A percentile compares a stretch with the other conserved stretches of the same genome.
Evolutionary conservation across 2,329 filamentous ascomycete species (phyloP).

Genomic region (Pseudogymnoascus destructans): DNA sequence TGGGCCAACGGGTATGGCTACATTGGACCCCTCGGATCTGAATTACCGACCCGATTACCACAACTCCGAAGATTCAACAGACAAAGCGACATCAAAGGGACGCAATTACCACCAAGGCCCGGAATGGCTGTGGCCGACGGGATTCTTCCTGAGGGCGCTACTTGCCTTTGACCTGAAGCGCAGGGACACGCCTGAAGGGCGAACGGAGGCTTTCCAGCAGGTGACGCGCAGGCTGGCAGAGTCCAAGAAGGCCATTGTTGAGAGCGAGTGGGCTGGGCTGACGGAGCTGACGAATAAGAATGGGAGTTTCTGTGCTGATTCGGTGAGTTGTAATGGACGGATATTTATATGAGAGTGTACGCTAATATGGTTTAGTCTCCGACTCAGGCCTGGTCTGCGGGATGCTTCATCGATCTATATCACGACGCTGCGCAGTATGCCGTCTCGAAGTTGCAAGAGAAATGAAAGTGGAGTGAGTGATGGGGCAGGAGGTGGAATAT

Average conservation of each 20-base stretch:
- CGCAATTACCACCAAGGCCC: slow-evolving; percentile 97
- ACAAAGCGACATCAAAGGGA: slow-evolving; percentile 87
- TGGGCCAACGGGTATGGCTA: slow-evolving; percentile 89
- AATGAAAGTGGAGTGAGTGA: slow-evolving; percentile 3
- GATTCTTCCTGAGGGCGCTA: slow-evolving; percentile 85
- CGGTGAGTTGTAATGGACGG: slow-evolving; percentile 43
- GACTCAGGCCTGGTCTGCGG: slow-evolving; percentile 92
- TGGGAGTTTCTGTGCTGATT: slow-evolving; percentile 73
- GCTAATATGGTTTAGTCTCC: slow-evolving; percentile 51
- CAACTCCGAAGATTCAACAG: slow-evolving; percentile 83
- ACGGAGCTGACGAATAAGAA: slow-evolving; percentile 88
- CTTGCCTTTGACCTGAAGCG: slow-evolving; percentile 79
- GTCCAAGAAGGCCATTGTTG: slow-evolving; percentile 72
- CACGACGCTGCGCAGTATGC: slow-evolving; percentile 58
- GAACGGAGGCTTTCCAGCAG: slow-evolving; percentile 86
- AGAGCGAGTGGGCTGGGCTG: slow-evolving; percentile 78
- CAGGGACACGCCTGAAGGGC: slow-evolving; percentile 50
- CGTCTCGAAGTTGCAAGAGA: slow-evolving; percentile 2
- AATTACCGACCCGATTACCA: slow-evolving; percentile 93
- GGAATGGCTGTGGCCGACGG: slow-evolving; percentile 96
- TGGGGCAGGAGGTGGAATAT: not conserved
- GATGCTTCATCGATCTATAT: slow-evolving; percentile 89
- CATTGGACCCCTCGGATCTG: slow-evolving; percentile 77
- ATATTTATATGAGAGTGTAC: slow-evolving; percentile 13
- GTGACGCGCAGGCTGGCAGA: slow-evolving; percentile 69